Evolutionary conservation across 331 rosid species (phyloP).

Genomic region (Quercus phellos): DNA sequence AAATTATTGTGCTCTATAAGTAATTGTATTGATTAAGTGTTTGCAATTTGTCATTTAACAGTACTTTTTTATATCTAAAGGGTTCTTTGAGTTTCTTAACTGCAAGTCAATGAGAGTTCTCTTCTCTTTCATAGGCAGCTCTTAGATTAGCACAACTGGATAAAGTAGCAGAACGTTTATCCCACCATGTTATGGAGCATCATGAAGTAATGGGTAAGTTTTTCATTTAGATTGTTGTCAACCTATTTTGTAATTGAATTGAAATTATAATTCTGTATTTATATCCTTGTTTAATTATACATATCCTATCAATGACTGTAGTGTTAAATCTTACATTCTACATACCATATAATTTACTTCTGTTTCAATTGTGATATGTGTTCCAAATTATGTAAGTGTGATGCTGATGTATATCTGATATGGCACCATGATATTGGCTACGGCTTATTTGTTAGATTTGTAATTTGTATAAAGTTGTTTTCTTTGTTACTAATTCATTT

Average conservation of each 20-base stretch:
- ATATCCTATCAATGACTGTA: background rate
- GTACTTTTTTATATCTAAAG: background rate
- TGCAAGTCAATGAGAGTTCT: background rate
- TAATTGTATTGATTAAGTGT: background rate
- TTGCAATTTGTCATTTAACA: background rate
- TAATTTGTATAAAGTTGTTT: too few species aligned
- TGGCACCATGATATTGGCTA: background rate
- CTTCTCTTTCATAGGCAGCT: constrained; percentile 51
- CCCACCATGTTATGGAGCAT: constrained; percentile 93
- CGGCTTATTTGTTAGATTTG: background rate
- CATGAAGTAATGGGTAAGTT: constrained; percentile 99
- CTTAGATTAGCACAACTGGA: constrained; percentile 90
- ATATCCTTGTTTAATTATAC: background rate
- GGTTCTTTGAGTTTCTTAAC: background rate
- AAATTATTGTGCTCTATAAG: background rate
- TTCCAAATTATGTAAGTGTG: background rate
- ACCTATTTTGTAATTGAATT: background rate
- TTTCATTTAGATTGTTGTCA: background rate
- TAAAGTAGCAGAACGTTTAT: constrained; percentile 77
- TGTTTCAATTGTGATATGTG: background rate
- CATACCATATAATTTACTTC: background rate
- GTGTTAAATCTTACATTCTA: background rate
- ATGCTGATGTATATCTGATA: background rate
- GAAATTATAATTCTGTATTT: background rate
- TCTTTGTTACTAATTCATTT: too few species aligned